Percentiles rank a stretch among this genome's conserved stretches.
These are phyloP conservation scores for Rhizopus microsporus DNA, from an alignment of 371 early-diverging fungal species.

Conservation along the genomic window DNA sequence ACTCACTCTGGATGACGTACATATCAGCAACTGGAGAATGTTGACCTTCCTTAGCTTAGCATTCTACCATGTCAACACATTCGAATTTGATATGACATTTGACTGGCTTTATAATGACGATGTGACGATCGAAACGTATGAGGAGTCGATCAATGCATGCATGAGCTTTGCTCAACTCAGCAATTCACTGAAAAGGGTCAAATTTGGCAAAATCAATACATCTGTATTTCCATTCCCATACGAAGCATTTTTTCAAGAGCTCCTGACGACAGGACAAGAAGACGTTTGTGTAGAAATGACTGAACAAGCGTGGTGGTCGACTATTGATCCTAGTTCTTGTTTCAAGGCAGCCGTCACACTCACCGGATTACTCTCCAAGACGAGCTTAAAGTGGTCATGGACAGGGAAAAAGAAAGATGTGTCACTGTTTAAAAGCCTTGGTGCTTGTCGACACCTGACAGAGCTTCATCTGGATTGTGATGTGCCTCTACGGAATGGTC, in stretches of 20 bases:
- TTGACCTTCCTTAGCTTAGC: constrained; percentile 26
- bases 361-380: constrained; percentile 23
- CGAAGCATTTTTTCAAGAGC: constrained; percentile 31
- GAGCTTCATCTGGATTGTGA: constrained; percentile 25
- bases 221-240: constrained; percentile 29
- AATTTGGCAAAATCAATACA: constrained; percentile 22
- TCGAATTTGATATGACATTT: constrained; percentile 31
- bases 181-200: constrained; percentile 22
- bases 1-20: constrained; percentile 22
- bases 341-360: constrained; percentile 18
- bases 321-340: constrained; percentile 23
- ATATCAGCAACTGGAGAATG: constrained; percentile 24
- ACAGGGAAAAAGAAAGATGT: constrained; percentile 28
- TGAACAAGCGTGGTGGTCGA: constrained; percentile 28
- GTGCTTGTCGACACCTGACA: constrained; percentile 19
- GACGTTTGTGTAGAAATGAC: constrained; percentile 21
- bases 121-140: constrained; percentile 24
- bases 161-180: constrained; percentile 32
- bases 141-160: constrained; percentile 29
- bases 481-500: constrained; percentile 22
- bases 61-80: constrained; percentile 23
- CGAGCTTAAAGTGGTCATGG: constrained; percentile 25
- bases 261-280: constrained; percentile 17
- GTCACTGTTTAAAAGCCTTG: constrained; percentile 18
- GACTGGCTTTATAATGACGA: constrained; percentile 30